Evolutionary conservation across 805 yeast genomes (phyloP).

Genomic region (Vanderwaltozyma tropicalis): DNA sequence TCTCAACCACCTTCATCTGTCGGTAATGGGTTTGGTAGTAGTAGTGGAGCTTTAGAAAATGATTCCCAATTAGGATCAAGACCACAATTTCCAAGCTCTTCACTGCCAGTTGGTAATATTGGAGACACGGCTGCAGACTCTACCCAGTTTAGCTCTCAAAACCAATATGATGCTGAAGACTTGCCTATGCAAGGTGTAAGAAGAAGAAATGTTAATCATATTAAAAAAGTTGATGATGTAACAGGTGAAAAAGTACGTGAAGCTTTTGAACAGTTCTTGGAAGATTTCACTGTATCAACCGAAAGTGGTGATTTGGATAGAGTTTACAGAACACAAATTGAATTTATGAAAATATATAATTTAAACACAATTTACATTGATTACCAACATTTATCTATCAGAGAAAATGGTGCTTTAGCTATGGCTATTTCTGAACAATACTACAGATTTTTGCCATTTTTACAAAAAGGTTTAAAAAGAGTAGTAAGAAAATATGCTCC

Average conservation of each 20-base stretch:
- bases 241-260: slow-evolving; percentile 93
- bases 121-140: slow-evolving; percentile 6
- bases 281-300: slow-evolving; percentile 43
- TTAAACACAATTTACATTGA: slow-evolving; percentile 74
- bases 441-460: slow-evolving; percentile 82
- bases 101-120: slow-evolving; percentile 13
- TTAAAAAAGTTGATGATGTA: slow-evolving; percentile 79
- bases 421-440: slow-evolving; percentile 84
- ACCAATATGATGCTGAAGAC: slow-evolving; percentile 12
- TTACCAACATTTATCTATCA: slow-evolving; percentile 61
- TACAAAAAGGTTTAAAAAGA: slow-evolving; percentile 62
- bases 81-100: slow-evolving; percentile 23
- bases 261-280: slow-evolving; percentile 76
- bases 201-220: slow-evolving; percentile 53
- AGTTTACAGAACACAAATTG: slow-evolving; percentile 68
- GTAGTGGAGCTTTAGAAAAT: slow-evolving; percentile 17
- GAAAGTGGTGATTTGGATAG: slow-evolving; percentile 34
- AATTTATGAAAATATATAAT: slow-evolving; percentile 69
- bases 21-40: slow-evolving; percentile 23
- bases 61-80: slow-evolving; percentile 21
- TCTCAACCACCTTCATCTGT: slow-evolving; percentile 26
- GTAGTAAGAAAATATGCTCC: slow-evolving; percentile 72
- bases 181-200: slow-evolving; percentile 27
- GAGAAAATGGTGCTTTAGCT: slow-evolving; percentile 82
- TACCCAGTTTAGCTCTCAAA: slow-evolving; percentile 20